These are phyloP conservation scores for Grigorovia jiainica DNA, from an alignment of 805 yeast species.

Conservation along the genomic window DNA sequence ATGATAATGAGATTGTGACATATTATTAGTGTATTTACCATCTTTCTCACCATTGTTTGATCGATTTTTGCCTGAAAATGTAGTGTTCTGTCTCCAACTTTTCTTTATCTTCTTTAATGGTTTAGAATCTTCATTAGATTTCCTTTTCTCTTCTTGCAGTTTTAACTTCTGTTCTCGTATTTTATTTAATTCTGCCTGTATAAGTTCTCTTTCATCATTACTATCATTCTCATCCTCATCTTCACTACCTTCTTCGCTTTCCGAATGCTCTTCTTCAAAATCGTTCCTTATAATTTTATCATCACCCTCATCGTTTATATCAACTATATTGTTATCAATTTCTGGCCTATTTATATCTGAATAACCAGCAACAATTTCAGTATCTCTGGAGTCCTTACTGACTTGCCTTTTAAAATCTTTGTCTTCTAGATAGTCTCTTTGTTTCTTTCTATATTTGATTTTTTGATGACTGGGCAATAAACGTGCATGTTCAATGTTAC, in stretches of 20 bases:
- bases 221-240: not conserved
- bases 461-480: constrained; percentile 45
- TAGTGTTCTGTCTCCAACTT: constrained; percentile 18
- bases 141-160: constrained; percentile 13
- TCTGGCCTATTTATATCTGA: too few species aligned
- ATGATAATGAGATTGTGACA: constrained; percentile 34
- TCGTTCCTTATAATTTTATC: constrained; percentile 27
- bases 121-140: constrained; percentile 12
- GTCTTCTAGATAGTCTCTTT: not conserved
- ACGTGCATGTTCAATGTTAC: constrained; percentile 44
- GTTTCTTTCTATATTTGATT: constrained; percentile 31
- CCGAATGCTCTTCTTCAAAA: constrained; percentile 32
- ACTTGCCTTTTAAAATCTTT: constrained; percentile 5
- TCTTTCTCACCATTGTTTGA: constrained; percentile 15
- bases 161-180: constrained; percentile 12
- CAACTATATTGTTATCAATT: too few species aligned
- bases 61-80: constrained; percentile 18
- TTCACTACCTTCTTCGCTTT: constrained; percentile 26
- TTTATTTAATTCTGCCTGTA: not conserved
- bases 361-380: too few species aligned
- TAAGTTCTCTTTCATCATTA: constrained; percentile 16
- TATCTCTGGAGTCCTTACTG: constrained; percentile 9
- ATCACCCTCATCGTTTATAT: too few species aligned
- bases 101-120: constrained; percentile 5
- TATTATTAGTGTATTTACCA: constrained; percentile 27